Evolutionary conservation across 352 stramenopile genomes (phyloP).

Genomic region (Globisporangium sylvaticum): DNA sequence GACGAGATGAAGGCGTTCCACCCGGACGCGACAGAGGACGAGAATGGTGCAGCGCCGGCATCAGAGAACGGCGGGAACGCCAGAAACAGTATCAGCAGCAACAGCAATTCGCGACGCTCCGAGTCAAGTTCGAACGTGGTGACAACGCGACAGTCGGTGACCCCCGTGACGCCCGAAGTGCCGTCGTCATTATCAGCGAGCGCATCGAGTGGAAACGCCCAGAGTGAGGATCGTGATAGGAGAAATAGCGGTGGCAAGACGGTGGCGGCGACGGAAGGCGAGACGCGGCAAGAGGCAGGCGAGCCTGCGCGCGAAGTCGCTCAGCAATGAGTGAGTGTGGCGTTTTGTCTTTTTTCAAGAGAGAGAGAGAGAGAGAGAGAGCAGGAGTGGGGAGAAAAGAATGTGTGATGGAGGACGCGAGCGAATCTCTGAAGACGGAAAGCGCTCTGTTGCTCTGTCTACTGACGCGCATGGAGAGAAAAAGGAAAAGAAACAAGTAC

Average conservation of each 20-base stretch:
- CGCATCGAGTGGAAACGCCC: background rate
- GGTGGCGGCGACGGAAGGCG: slow-evolving; percentile 20
- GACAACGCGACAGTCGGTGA: slow-evolving; percentile 24
- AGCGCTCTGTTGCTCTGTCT: background rate
- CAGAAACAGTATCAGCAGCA: slow-evolving; percentile 8
- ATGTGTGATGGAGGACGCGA: background rate
- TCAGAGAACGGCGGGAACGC: background rate
- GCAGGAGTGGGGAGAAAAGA: background rate
- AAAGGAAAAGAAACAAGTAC: background rate
- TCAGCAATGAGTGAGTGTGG: background rate
- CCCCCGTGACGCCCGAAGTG: slow-evolving; percentile 34
- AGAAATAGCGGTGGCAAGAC: slow-evolving; percentile 14
- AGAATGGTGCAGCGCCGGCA: background rate
- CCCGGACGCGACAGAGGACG: slow-evolving; percentile 43
- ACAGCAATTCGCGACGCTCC: slow-evolving; percentile 16
- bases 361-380: background rate
- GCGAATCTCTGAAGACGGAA: background rate
- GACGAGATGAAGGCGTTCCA: slow-evolving; percentile 83
- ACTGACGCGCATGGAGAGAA: background rate
- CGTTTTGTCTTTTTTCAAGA: background rate
- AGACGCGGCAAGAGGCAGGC: slow-evolving; percentile 41
- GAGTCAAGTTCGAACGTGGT: slow-evolving; percentile 15
- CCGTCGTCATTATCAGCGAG: slow-evolving; percentile 16
- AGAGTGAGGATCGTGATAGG: slow-evolving; percentile 2
- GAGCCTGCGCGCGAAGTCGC: slow-evolving; percentile 44